Percentiles rank a stretch among this genome's conserved stretches.
Conservation (phyloP, 108 stramenopile species). For the Cyclotella choctawhatcheeana region DNA sequence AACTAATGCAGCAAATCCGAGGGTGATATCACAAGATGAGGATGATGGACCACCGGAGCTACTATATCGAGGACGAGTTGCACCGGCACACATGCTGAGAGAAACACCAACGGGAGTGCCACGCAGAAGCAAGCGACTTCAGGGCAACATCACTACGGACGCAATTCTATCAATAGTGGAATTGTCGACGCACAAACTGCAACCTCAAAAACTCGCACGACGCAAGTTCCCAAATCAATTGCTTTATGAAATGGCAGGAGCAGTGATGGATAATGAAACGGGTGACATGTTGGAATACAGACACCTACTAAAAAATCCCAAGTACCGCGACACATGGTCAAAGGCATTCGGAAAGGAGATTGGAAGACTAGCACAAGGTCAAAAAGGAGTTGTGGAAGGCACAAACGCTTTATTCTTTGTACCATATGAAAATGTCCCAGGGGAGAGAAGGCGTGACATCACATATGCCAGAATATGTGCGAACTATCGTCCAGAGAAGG, state of each 20-base stretch:
- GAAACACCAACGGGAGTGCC: background rate
- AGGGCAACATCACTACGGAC: background rate
- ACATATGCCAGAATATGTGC: background rate
- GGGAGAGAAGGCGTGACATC: background rate
- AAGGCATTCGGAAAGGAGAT: constrained; percentile 8
- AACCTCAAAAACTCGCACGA: background rate
- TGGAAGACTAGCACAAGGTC: background rate
- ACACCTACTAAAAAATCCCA: background rate
- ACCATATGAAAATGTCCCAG: background rate
- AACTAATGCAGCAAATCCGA: background rate
- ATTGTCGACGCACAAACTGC: background rate
- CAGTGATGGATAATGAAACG: background rate
- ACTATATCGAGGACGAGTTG: background rate
- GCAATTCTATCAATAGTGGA: background rate
- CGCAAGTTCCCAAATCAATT: background rate
- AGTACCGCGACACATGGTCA: background rate
- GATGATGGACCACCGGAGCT: background rate
- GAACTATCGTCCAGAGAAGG: background rate
- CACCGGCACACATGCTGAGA: too few relatives aligned
- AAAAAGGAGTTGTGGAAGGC: background rate
- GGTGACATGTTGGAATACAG: constrained; percentile 7
- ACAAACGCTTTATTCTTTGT: constrained; percentile 2
- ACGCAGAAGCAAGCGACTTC: background rate
- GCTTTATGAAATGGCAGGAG: background rate
- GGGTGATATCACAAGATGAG: background rate